These are phyloP conservation scores for Candida tammaniensis DNA, from an alignment of 805 yeast genomes.

Conservation along the genomic window DNA sequence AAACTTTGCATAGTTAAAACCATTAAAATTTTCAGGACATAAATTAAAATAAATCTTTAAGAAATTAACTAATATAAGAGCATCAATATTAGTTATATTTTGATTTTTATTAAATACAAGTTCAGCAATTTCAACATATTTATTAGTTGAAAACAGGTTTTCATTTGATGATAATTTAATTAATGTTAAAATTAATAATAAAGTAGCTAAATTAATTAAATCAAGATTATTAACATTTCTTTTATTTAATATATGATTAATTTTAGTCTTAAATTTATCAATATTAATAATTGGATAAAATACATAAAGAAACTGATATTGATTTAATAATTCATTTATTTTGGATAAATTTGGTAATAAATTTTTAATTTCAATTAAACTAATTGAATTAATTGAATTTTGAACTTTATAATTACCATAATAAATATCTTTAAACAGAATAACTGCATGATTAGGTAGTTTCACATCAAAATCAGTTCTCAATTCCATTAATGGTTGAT, in stretches of 20 bases:
- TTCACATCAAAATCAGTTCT: neutral
- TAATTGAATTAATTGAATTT: neutral
- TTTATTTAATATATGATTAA: neutral
- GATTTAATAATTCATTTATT: neutral
- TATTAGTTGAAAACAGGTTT: neutral
- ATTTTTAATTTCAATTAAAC: neutral
- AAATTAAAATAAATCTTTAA: slow-evolving; percentile 1
- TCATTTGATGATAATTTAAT: slow-evolving; percentile 24
- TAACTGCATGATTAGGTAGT: slow-evolving; percentile 1
- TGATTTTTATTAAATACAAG: neutral
- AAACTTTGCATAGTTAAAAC: slow-evolving; percentile 1
- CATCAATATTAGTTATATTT: neutral
- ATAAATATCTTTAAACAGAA: slow-evolving; percentile 1
- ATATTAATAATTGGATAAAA: slow-evolving; percentile 3
- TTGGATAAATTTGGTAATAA: neutral
- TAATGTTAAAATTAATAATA: slow-evolving; percentile 31
- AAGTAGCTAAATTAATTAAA: slow-evolving; percentile 31
- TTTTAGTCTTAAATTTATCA: neutral
- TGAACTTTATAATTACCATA: slow-evolving; percentile 1
- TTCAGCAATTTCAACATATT: slow-evolving; percentile 1
- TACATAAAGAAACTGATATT: slow-evolving; percentile 1
- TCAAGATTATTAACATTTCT: slow-evolving; percentile 14
- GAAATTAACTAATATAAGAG: neutral
- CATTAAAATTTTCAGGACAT: slow-evolving; percentile 3
- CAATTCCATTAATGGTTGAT: slow-evolving; percentile 1